These are phyloP conservation scores for Eutypa lata DNA, from an alignment of 2,329 filamentous ascomycete genomes.

Conservation along the genomic window DNA sequence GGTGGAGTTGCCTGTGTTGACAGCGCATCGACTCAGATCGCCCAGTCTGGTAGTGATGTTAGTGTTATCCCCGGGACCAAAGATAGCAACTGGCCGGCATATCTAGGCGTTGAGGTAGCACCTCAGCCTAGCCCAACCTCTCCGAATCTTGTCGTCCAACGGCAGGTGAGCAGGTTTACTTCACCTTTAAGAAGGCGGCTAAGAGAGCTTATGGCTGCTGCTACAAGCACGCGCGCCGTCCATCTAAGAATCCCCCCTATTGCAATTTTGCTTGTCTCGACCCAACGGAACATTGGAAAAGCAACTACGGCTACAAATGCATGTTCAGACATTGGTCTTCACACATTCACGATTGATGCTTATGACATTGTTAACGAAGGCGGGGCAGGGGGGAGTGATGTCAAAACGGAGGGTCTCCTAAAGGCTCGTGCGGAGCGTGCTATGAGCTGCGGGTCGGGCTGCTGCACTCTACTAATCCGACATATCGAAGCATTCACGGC, in stretches of 20 bases:
- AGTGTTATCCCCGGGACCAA: slow-evolving; percentile 74
- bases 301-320: slow-evolving; percentile 72
- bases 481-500: slow-evolving; percentile 90
- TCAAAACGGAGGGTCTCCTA: slow-evolving; percentile 89
- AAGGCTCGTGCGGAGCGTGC: slow-evolving; percentile 85
- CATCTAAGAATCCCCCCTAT: slow-evolving; percentile 84
- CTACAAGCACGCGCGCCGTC: slow-evolving; percentile 82
- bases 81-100: slow-evolving; percentile 83
- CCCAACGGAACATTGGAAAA: slow-evolving; percentile 91
- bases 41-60: slow-evolving; percentile 84
- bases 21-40: slow-evolving; percentile 80
- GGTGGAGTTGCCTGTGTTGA: slow-evolving; percentile 84
- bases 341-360: slow-evolving; percentile 83
- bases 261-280: slow-evolving; percentile 84
- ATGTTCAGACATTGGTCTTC: slow-evolving; percentile 84
- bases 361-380: slow-evolving; percentile 95
- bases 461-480: slow-evolving; percentile 78
- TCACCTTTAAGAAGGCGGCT: slow-evolving; percentile 67
- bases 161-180: slow-evolving; percentile 48
- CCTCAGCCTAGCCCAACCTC: slow-evolving; percentile 47
- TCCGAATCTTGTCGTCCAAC: slow-evolving; percentile 38
- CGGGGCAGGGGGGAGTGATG: slow-evolving; percentile 79
- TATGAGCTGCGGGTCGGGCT: slow-evolving; percentile 80
- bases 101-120: slow-evolving; percentile 71
- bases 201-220: slow-evolving; percentile 80